These are phyloP conservation scores for Beta vulgaris DNA, from an alignment of 148 eudicot species.

Conservation along the genomic window DNA sequence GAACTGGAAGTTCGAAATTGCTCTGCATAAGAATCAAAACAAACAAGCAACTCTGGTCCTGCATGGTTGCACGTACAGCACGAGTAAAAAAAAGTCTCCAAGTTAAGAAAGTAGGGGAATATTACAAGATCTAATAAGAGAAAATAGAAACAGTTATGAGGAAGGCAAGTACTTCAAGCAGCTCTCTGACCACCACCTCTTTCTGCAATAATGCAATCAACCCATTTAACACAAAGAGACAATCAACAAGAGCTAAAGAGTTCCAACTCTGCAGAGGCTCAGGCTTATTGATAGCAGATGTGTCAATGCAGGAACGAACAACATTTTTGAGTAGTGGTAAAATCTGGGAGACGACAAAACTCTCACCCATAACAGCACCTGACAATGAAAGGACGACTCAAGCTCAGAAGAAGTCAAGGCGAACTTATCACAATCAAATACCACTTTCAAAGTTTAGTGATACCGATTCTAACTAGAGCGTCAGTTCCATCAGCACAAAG, in stretches of 20 bases:
- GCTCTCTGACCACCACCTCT: conserved; percentile 74
- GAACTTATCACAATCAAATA: conserved; percentile 13
- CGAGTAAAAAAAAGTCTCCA: conserved; percentile 10
- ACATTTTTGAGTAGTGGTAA: conserved; percentile 67
- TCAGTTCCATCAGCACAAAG: conserved; percentile 84
- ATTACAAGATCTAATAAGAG: neutral
- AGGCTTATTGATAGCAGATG: conserved; percentile 56
- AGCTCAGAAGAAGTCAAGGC: conserved; percentile 24
- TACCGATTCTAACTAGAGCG: conserved; percentile 92
- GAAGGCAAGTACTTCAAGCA: conserved; percentile 65
- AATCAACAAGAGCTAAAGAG: conserved; percentile 72
- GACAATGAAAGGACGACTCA: conserved; percentile 29
- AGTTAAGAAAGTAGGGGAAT: conserved; percentile 5
- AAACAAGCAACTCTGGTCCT: conserved; percentile 69
- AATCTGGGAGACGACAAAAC: conserved; percentile 64
- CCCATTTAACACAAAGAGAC: conserved; percentile 68
- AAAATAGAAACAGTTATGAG: conserved; percentile 6
- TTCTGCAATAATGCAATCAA: conserved; percentile 51
- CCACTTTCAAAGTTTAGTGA: conserved; percentile 11
- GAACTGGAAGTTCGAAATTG: conserved; percentile 55
- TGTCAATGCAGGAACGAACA: conserved; percentile 58
- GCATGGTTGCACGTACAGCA: conserved; percentile 28
- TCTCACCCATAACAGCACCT: conserved; percentile 86
- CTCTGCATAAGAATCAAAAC: conserved; percentile 66
- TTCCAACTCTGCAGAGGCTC: conserved; percentile 93